Evolutionary conservation across 768 basidiomycete genomes (phyloP).

Genomic region (Panaeolus papilionaceus): DNA sequence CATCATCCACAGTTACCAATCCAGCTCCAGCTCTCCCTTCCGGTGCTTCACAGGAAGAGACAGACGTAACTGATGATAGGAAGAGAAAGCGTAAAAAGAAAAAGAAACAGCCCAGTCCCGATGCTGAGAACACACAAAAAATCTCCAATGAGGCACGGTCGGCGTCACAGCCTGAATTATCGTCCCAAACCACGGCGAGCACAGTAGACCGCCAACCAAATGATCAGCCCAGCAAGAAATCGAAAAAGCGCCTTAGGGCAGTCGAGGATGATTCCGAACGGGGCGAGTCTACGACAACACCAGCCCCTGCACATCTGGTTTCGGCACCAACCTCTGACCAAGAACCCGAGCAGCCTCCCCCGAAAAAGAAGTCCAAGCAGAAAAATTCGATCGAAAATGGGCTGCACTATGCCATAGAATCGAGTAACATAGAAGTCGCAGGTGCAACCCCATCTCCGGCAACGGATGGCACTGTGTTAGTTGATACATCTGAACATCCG

Average conservation of each 20-base stretch:
- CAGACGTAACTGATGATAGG: not conserved
- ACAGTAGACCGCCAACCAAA: not conserved
- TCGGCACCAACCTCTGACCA: not conserved
- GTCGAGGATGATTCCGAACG: not conserved
- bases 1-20: not conserved
- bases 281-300: not conserved
- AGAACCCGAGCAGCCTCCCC: not conserved
- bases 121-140: not conserved
- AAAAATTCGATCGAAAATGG: not conserved
- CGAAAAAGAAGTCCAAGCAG: slow-evolving; percentile 17
- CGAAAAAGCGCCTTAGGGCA: slow-evolving; percentile 21
- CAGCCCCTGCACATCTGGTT: not conserved
- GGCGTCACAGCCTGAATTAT: not conserved
- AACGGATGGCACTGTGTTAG: not conserved
- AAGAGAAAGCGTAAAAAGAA: slow-evolving; percentile 19
- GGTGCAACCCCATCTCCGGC: not conserved
- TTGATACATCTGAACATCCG: not conserved
- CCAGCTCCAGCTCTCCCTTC: not conserved
- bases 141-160: not conserved
- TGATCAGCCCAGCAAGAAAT: slow-evolving; percentile 21
- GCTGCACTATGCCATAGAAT: slow-evolving; percentile 3
- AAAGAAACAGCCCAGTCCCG: slow-evolving; percentile 6
- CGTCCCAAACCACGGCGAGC: not conserved
- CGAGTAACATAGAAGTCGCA: not conserved
- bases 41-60: slow-evolving; percentile 5